A percentile compares a stretch with the other conserved stretches of the same genome.
These are phyloP conservation scores for Ramaria sp. DNA, from an alignment of 768 basidiomycete genomes.

Conservation along the genomic window DNA sequence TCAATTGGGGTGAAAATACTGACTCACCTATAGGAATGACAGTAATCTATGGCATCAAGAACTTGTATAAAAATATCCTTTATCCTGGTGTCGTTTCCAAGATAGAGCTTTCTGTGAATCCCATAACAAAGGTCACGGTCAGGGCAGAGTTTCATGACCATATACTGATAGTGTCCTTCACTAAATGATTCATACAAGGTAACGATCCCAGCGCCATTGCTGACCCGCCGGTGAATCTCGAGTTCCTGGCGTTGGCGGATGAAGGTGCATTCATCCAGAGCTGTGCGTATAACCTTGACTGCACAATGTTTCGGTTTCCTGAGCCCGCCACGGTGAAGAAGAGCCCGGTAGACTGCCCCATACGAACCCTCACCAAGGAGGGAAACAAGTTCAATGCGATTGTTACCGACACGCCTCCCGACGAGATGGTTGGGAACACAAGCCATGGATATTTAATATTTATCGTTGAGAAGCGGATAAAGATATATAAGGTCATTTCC, in stretches of 20 bases:
- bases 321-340: conserved; percentile 20
- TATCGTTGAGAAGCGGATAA: neutral
- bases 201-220: conserved; percentile 72
- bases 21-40: conserved; percentile 26
- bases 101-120: conserved; percentile 21
- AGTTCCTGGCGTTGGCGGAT: conserved; percentile 92
- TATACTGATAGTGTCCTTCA: conserved; percentile 69
- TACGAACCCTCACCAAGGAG: conserved; percentile 67
- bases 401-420: conserved; percentile 40
- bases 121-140: conserved; percentile 36
- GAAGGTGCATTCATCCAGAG: conserved; percentile 64
- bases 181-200: conserved; percentile 84
- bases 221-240: conserved; percentile 62
- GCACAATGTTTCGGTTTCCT: neutral
- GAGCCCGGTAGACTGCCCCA: conserved; percentile 66
- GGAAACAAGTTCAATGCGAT: conserved; percentile 49
- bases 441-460: neutral
- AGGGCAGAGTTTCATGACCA: conserved; percentile 85
- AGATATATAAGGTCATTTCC: neutral
- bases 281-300: conserved; percentile 22
- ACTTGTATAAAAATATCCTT: conserved; percentile 34
- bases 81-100: conserved; percentile 32
- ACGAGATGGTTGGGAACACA: conserved; percentile 10
- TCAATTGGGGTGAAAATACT: conserved; percentile 23
- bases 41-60: conserved; percentile 35